These are phyloP conservation scores for Microbotryum violaceum DNA, from an alignment of 1,284 basidiomycete genomes.

Conservation along the genomic window DNA sequence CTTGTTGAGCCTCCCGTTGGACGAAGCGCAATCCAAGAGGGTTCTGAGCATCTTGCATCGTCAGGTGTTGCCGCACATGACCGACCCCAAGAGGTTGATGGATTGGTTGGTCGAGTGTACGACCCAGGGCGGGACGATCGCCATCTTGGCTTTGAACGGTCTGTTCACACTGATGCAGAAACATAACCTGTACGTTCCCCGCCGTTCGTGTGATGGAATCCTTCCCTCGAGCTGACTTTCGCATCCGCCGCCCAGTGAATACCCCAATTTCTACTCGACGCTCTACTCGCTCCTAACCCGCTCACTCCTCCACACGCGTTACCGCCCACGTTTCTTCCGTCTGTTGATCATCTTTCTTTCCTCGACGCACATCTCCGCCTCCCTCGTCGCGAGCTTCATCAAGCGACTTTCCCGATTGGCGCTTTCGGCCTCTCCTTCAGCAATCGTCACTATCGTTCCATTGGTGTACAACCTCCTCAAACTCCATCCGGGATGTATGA, in stretches of 20 bases:
- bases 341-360: conserved; percentile 81
- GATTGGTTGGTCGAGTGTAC: conserved; percentile 89
- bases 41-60: conserved; percentile 73
- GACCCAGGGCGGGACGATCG: conserved; percentile 67
- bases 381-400: conserved; percentile 85
- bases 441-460: conserved; percentile 81
- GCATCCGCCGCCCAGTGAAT: conserved; percentile 56
- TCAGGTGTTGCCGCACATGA: conserved; percentile 75
- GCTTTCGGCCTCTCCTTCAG: conserved; percentile 78
- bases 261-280: conserved; percentile 90
- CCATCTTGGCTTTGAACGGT: conserved; percentile 82
- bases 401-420: conserved; percentile 82
- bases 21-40: conserved; percentile 46
- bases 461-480: conserved; percentile 95
- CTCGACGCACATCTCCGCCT: conserved; percentile 83
- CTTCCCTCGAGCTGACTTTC: conserved; percentile 1
- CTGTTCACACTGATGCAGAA: conserved; percentile 84
- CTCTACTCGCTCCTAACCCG: conserved; percentile 82
- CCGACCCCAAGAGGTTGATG: conserved; percentile 65
- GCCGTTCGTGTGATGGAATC: background rate
- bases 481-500: conserved; percentile 81
- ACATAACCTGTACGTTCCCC: conserved; percentile 71
- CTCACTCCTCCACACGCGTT: conserved; percentile 81
- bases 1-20: conserved; percentile 35
- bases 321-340: conserved; percentile 90